These are phyloP conservation scores for Panaeolus cyanescens DNA, from an alignment of 768 basidiomycete species.

Conservation along the genomic window DNA sequence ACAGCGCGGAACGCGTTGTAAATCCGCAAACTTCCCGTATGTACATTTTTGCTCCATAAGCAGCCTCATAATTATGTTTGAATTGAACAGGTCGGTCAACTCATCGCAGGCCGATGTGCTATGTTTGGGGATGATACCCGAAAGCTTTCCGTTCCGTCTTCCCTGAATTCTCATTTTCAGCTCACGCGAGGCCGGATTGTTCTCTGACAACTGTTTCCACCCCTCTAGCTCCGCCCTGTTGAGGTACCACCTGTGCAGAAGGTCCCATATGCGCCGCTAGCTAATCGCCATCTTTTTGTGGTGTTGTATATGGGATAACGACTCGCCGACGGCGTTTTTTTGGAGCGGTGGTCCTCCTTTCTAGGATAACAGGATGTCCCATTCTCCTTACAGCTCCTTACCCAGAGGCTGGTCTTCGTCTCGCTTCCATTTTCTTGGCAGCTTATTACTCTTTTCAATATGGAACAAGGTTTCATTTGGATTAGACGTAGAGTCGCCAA, in stretches of 20 bases:
- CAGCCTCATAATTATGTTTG: not conserved
- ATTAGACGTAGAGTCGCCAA: conserved; percentile 2
- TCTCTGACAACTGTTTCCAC: not conserved
- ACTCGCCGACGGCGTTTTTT: not conserved
- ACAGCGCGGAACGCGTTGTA: not conserved
- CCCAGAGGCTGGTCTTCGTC: not conserved
- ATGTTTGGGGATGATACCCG: not conserved
- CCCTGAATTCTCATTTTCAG: not conserved
- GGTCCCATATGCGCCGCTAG: not conserved
- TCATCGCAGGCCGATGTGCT: not conserved
- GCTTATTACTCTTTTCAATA: not conserved
- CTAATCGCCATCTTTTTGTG: not conserved
- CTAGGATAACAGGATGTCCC: not conserved
- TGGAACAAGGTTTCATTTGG: conserved; percentile 3
- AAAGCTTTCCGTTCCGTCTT: not conserved
- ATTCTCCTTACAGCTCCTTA: not conserved
- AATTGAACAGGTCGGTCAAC: not conserved
- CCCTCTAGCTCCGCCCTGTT: not conserved
- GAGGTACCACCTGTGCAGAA: not conserved
- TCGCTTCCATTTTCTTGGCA: conserved; percentile 1
- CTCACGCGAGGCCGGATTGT: not conserved
- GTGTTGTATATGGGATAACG: not conserved
- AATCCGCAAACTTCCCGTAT: not conserved
- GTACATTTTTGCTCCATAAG: not conserved
- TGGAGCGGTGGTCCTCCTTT: not conserved